Conservation (phyloP, 2,329 filamentous ascomycete species). For the Neurospora sp. region DNA sequence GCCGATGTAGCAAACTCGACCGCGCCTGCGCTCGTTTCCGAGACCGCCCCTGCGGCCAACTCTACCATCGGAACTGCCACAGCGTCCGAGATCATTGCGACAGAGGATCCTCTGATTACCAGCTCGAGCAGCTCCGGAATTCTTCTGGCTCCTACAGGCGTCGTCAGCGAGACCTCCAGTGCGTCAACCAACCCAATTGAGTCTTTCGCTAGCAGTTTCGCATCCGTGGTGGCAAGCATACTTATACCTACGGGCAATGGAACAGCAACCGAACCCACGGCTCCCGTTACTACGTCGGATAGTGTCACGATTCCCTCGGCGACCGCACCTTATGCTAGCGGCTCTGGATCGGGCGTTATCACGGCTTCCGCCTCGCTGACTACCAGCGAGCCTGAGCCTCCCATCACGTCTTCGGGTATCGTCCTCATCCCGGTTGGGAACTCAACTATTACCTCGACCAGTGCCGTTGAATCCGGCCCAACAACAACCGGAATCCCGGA, state of each 20-base stretch:
- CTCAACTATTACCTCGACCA: conserved; percentile 1
- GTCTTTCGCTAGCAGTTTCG: conserved; percentile 14
- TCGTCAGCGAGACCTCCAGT: conserved; percentile 18
- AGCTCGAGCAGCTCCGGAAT: conserved; percentile 13
- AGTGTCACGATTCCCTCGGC: neutral
- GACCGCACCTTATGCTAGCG: neutral
- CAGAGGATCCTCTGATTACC: neutral
- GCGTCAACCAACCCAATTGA: conserved; percentile 3
- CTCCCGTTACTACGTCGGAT: neutral
- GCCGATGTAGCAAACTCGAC: neutral
- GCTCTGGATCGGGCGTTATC: neutral
- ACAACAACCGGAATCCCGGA: neutral
- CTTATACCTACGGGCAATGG: conserved; percentile 2
- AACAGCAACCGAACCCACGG: neutral
- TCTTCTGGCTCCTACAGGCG: conserved; percentile 23
- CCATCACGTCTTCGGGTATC: neutral
- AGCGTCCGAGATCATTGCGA: conserved; percentile 5
- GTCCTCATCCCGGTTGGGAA: neutral
- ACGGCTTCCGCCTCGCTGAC: conserved; percentile 9
- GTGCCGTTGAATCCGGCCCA: neutral
- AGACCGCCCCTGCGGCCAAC: conserved; percentile 1
- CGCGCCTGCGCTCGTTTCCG: neutral
- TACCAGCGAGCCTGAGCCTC: neutral
- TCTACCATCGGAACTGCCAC: conserved; percentile 1
- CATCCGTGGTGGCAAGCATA: conserved; percentile 10